phyloP scores from a whole-genome alignment of 2,329 filamentous ascomycete species.

The Aspergillus hortae region DNA sequence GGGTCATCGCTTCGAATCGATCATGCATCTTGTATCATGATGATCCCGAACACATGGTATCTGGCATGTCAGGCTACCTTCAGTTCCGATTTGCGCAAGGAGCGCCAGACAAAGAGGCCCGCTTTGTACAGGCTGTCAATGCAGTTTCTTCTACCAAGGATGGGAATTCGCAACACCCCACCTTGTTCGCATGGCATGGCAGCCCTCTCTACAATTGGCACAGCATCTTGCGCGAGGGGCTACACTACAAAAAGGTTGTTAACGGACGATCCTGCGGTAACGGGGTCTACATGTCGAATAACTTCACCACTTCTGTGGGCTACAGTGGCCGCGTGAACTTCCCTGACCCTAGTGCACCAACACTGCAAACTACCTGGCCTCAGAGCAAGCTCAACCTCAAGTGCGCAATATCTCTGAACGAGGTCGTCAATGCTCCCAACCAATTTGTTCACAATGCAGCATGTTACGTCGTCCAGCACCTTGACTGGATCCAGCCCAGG shows the following conservation, averaged over 20 bases:
- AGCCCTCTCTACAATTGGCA: slow-evolving; percentile 79
- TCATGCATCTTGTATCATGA: slow-evolving; percentile 76
- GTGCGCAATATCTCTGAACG: slow-evolving; percentile 69
- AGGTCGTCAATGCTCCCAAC: slow-evolving; percentile 71
- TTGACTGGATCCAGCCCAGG: slow-evolving; percentile 86
- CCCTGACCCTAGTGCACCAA: too few species aligned
- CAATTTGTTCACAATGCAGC: slow-evolving; percentile 56
- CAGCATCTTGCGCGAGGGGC: slow-evolving; percentile 76
- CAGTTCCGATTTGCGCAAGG: slow-evolving; percentile 89
- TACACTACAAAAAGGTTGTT: slow-evolving; percentile 62
- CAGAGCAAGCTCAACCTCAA: slow-evolving; percentile 61
- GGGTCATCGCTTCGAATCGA: slow-evolving; percentile 86
- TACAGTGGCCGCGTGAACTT: slow-evolving; percentile 42
- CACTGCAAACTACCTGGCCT: slow-evolving; percentile 52
- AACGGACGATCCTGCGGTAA: slow-evolving; percentile 72
- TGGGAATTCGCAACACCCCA: slow-evolving; percentile 53
- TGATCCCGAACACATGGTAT: slow-evolving; percentile 50
- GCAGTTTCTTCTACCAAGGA: slow-evolving; percentile 24
- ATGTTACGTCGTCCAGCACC: slow-evolving; percentile 66
- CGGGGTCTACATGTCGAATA: slow-evolving; percentile 74
- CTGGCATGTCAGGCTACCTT: slow-evolving; percentile 63
- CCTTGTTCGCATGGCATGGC: slow-evolving; percentile 84
- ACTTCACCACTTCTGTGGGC: slow-evolving; percentile 53
- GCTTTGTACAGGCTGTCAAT: slow-evolving; percentile 64
- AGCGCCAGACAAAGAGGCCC: slow-evolving; percentile 78